Evolutionary conservation across 768 basidiomycete species (phyloP).

Genomic region (Lactifluus piperatus): DNA sequence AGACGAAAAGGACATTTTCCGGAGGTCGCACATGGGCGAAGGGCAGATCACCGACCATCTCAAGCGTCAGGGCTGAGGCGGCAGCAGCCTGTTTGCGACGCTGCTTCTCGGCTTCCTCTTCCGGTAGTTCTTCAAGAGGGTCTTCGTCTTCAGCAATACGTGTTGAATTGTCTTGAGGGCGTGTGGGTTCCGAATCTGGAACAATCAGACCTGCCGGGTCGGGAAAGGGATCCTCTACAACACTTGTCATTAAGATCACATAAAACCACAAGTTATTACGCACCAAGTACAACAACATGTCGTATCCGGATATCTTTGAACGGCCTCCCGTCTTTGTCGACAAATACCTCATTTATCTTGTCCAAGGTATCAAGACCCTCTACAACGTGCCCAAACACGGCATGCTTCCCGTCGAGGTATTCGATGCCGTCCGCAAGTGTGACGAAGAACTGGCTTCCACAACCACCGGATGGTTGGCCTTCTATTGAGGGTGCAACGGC

Average conservation of each 20-base stretch:
- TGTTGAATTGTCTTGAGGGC: slow-evolving; percentile 76
- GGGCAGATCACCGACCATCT: slow-evolving; percentile 98
- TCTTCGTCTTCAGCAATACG: slow-evolving; percentile 96
- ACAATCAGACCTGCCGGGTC: slow-evolving; percentile 72
- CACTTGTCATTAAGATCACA: not conserved
- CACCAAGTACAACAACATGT: slow-evolving; percentile 93
- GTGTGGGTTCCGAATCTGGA: slow-evolving; percentile 68
- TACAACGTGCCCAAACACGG: slow-evolving; percentile 92
- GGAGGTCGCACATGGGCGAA: slow-evolving; percentile 97
- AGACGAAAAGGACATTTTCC: slow-evolving; percentile 97
- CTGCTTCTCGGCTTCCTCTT: slow-evolving; percentile 75
- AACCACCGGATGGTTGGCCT: slow-evolving; percentile 53
- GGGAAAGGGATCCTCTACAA: slow-evolving; percentile 85
- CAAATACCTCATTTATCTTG: slow-evolving; percentile 86
- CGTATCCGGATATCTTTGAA: slow-evolving; percentile 91
- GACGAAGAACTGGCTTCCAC: slow-evolving; percentile 95
- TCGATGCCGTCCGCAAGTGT: slow-evolving; percentile 87
- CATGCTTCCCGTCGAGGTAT: slow-evolving; percentile 87
- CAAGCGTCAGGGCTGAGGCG: slow-evolving; percentile 90
- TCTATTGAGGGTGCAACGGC: slow-evolving; percentile 82
- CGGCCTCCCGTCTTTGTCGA: slow-evolving; percentile 82
- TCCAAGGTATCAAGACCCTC: slow-evolving; percentile 90
- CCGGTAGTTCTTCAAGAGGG: slow-evolving; percentile 68
- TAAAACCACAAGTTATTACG: slow-evolving; percentile 21
- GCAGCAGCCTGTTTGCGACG: slow-evolving; percentile 83